Conservation (phyloP, 306 rosid species). For the Prunus mira region DNA sequence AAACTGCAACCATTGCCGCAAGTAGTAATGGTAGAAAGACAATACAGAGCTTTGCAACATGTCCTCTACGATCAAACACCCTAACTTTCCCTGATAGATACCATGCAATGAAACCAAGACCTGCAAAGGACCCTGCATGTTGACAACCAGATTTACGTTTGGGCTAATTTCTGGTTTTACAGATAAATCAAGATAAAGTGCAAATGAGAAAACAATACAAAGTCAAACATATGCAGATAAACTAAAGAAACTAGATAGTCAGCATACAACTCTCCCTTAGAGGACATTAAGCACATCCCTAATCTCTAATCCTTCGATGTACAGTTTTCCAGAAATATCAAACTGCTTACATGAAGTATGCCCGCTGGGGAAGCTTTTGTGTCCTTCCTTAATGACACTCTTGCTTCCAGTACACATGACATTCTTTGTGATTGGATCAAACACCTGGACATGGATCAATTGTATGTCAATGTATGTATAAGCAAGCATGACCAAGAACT, state of each 20-base stretch:
- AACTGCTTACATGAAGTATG: constrained; percentile 82
- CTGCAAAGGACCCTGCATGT: constrained; percentile 86
- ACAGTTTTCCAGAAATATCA: constrained; percentile 1
- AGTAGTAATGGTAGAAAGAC: constrained; percentile 61
- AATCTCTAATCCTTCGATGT: neutral
- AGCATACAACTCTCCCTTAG: neutral
- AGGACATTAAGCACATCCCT: neutral
- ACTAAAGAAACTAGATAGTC: neutral
- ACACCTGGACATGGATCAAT: constrained; percentile 49
- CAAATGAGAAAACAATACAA: constrained; percentile 3
- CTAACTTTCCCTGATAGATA: constrained; percentile 76
- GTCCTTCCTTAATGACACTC: constrained; percentile 77
- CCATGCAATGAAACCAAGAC: constrained; percentile 79
- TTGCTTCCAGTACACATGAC: constrained; percentile 68
- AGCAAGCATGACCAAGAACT: constrained; percentile 18
- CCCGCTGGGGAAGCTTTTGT: constrained; percentile 97
- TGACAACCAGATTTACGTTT: constrained; percentile 20
- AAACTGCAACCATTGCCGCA: constrained; percentile 73
- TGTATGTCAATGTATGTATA: constrained; percentile 13
- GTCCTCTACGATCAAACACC: constrained; percentile 80
- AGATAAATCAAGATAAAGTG: constrained; percentile 16
- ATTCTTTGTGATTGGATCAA: constrained; percentile 47
- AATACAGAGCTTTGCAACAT: constrained; percentile 77
- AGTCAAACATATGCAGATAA: neutral
- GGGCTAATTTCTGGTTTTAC: constrained; percentile 14